These are phyloP conservation scores for Annulohypoxylon maeteangense DNA, from an alignment of 495 filamentous ascomycete species.

Conservation along the genomic window DNA sequence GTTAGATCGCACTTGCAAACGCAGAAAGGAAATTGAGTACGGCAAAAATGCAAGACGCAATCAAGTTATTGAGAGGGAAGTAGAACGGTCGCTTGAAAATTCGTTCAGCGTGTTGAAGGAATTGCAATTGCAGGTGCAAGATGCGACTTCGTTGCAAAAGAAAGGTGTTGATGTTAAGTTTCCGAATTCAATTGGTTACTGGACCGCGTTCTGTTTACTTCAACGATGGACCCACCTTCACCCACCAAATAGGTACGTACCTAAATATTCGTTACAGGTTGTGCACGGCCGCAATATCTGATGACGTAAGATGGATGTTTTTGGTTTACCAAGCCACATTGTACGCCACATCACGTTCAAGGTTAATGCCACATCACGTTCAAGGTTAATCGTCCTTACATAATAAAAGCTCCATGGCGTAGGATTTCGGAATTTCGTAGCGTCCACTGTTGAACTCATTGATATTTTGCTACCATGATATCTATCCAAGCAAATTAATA, in stretches of 20 bases:
- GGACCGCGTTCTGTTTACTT: constrained; percentile 47
- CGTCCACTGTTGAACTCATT: too few relatives aligned
- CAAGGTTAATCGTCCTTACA: background rate
- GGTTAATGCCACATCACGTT: background rate
- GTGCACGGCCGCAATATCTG: background rate
- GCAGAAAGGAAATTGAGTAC: background rate
- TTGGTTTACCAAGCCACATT: constrained; percentile 8
- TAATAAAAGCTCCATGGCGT: background rate
- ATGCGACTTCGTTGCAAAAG: constrained; percentile 4
- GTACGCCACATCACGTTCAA: background rate
- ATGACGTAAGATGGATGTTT: background rate
- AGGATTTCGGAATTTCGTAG: too few relatives aligned
- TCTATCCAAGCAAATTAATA: too few relatives aligned
- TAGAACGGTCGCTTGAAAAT: constrained; percentile 7
- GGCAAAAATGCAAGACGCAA: background rate
- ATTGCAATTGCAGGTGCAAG: background rate
- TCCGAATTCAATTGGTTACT: constrained; percentile 29
- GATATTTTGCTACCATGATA: too few relatives aligned
- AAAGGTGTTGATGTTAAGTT: constrained; percentile 9
- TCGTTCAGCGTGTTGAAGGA: background rate
- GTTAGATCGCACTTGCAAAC: background rate
- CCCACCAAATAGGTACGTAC: background rate
- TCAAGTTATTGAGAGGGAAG: background rate
- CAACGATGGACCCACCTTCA: constrained; percentile 15
- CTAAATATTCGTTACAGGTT: too few relatives aligned